Base-by-base conservation (phyloP, 1,139 yeast genomes). In the Geotrichum candidum region DNA sequence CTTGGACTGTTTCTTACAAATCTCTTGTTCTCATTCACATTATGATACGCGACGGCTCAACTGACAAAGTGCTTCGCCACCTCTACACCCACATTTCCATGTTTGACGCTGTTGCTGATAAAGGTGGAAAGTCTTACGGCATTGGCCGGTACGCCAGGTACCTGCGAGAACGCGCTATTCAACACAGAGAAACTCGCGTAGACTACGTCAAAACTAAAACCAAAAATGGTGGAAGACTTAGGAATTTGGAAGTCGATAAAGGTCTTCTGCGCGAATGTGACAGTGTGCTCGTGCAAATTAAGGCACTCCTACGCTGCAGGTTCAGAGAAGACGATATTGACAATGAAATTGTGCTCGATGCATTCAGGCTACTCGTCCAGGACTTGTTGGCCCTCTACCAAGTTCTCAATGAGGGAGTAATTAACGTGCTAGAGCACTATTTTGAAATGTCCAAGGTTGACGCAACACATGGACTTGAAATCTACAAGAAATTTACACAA, bases 351-450 rank as follows among this genome's bases (percentile, higher is more conserved):
- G 77, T 91, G 18, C 78, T 92, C 67, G 88, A 94, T 41, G 88
- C 96, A 38, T 94, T 94, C 76, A 80, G 96, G 63, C 80, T 94
- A 73, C 80, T 94, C 61, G 96, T 92, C 11, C 88, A 88, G 70
- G 99, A 94, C 74, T 79, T 94, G 67, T 79, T 94, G 67, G 83
- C 90, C 0, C 77, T 94, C 54, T 95, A 90, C 75, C 97, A 94
- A 75, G 87, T 88, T 61, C 78, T 94, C 67, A 94, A 94, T 74
- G 98, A 94, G 76, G 98, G 98, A 35, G 96, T 94, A 50, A 92
- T 94, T 67, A 92, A 91, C 70, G 78, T 94, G 57, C 81, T 94
- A 67, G 98, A 94, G 72, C 96, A 94, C 72, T 94, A 90, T 75
- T 94, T 94, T 76, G 99, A 94, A 75, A 88, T 94, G 85, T 85